A percentile compares a stretch with the other conserved stretches of the same genome.
Conservation (phyloP, 495 filamentous ascomycete genomes). For the Sordaria brevicollis region DNA sequence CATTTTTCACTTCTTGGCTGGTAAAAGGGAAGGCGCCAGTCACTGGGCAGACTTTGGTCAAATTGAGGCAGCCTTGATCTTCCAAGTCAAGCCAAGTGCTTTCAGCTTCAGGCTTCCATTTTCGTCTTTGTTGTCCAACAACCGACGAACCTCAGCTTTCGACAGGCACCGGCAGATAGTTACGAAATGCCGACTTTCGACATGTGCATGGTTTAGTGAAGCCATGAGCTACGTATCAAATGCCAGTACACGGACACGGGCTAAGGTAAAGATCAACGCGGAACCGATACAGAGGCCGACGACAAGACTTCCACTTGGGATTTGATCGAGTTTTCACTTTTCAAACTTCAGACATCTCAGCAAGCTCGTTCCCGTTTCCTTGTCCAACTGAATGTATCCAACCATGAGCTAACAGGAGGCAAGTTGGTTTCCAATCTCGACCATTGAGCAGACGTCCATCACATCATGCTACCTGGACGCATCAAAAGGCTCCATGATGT, state of each 20-base stretch:
- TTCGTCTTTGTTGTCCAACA: not conserved
- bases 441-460: not conserved
- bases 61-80: not conserved
- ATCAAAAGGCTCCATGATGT: not conserved
- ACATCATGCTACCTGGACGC: not conserved
- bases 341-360: no score
- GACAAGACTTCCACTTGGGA: no score
- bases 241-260: no score
- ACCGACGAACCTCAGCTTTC: no score
- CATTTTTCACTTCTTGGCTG: not conserved
- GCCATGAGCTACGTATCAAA: no score
- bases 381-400: not conserved
- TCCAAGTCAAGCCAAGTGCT: not conserved
- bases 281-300: no score
- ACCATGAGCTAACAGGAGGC: not conserved
- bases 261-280: no score
- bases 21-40: not conserved
- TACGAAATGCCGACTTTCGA: no score
- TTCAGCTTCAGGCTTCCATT: not conserved
- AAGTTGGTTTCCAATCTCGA: no score
- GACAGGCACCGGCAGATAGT: no score
- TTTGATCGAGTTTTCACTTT: no score
- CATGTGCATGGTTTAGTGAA: no score
- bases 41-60: not conserved
- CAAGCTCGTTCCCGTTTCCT: not conserved